These are phyloP conservation scores for Rhizopus microsporus DNA, from an alignment of 371 early-diverging fungal species.

Conservation along the genomic window DNA sequence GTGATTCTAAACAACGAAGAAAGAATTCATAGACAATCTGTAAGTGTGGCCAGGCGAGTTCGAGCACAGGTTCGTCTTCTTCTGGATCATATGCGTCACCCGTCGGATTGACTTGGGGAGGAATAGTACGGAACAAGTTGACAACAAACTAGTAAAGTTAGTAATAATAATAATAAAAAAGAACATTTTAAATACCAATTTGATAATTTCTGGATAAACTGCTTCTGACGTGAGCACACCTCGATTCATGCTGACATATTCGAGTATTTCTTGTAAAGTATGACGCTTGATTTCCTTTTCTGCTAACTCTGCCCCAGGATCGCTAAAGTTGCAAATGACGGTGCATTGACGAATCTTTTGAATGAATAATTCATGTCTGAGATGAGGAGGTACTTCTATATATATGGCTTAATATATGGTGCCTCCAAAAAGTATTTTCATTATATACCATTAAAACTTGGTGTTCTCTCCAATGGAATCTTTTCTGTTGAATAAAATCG, in stretches of 20 bases:
- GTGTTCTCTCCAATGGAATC: constrained; percentile 79
- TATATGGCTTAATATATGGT: not conserved
- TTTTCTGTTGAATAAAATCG: constrained; percentile 84
- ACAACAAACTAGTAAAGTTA: constrained; percentile 67
- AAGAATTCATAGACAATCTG: constrained; percentile 97
- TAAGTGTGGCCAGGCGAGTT: constrained; percentile 96
- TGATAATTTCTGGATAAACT: constrained; percentile 87
- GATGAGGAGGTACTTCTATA: constrained; percentile 71
- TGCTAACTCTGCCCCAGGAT: constrained; percentile 80
- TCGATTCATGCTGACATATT: constrained; percentile 85
- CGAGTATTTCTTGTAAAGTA: constrained; percentile 87
- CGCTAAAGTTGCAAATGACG: constrained; percentile 92
- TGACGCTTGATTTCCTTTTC: constrained; percentile 95
- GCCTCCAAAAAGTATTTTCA: not conserved
- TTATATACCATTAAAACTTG: constrained; percentile 71
- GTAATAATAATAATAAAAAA: not conserved
- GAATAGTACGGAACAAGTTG: constrained; percentile 94
- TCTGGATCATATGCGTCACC: constrained; percentile 98
- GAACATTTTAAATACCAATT: constrained; percentile 70
- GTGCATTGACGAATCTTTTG: constrained; percentile 91
- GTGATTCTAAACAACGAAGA: constrained; percentile 92
- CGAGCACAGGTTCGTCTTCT: constrained; percentile 96
- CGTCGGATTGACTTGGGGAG: constrained; percentile 92
- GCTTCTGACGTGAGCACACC: constrained; percentile 85
- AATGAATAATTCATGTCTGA: constrained; percentile 79